Evolutionary conservation across 140 eudicot species (phyloP), one percentile per base, ranked within the genome.

Genomic region (Erigeron philadelphicus): DNA sequence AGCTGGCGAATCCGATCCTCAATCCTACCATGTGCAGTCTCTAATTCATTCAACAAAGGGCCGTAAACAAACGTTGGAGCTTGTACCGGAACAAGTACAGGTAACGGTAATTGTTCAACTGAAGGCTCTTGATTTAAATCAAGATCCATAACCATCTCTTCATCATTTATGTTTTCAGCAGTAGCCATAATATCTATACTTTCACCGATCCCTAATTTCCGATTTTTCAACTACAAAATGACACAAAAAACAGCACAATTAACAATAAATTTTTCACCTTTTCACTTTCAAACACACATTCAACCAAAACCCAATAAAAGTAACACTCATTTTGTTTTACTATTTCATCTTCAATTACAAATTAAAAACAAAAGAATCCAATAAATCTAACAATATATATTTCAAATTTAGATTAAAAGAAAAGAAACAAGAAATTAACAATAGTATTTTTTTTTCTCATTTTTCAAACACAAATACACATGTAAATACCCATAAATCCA

Each of bases 91-190:
- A 62, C 21, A 17, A 21, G 7, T 2, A 19, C 40, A 8, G 82
- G 50, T 42, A 54, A 60, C 17, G 67, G 72, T 35, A 77, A 18
- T 23, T 38, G 66, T 25, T 77, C 80, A 6, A 76, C 76, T 53
- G 57, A 49, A 35, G 95, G 95, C 63, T 84, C 90, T 68, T 65
- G 80, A 79, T 89, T 86, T 77, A 86, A 84, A 84, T 89, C 95
- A 25, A 84, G 90, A 74, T 78, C 90, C 84, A 81, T 65, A 23
- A 69, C 66, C 79, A 73, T 71, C 70, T 80, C 86, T 70, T 79
- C 84, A 70, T 79, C 84, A 48, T 60, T 78, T 76, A 63, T 66
- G 63, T 77, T 48, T 67, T 77, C 89, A 43, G 72, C 86, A 31
- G 3, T 1, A 31, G 38, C 38, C 38, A 31, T 86, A 88, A 88